These are phyloP conservation scores for Brassica rapa DNA, from an alignment of 345 rosid genomes.

Conservation along the genomic window DNA sequence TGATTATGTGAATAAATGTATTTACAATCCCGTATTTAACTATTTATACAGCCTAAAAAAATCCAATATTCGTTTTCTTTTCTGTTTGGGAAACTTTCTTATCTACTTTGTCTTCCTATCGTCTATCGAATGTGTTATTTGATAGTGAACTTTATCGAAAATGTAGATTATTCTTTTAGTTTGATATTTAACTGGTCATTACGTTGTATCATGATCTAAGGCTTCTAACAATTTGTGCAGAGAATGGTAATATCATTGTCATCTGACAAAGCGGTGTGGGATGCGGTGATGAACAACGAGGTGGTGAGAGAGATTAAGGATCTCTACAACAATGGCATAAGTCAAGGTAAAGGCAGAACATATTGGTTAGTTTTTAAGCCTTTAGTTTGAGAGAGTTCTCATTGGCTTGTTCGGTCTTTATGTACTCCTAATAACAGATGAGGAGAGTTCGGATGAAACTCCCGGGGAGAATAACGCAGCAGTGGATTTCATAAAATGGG, in stretches of 20 bases:
- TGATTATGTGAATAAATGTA: no score
- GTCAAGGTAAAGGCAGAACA: constrained; percentile 26
- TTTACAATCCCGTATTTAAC: no score
- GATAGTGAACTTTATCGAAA: no score
- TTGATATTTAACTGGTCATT: not conserved
- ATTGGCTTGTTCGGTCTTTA: not conserved
- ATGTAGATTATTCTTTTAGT: not conserved
- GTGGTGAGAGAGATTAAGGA: constrained; percentile 73
- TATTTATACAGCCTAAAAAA: no score
- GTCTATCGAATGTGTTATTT: no score
- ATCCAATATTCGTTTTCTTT: no score
- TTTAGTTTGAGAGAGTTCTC: not conserved
- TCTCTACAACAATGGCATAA: constrained; percentile 55
- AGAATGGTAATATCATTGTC: constrained; percentile 85
- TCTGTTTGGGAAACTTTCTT: no score
- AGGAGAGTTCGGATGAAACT: constrained; percentile 47
- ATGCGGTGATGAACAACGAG: constrained; percentile 82
- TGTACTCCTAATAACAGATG: constrained; percentile 10
- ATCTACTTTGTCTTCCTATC: no score
- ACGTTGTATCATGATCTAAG: not conserved
- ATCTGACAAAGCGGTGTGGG: constrained; percentile 87
- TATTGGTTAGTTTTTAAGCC: not conserved
- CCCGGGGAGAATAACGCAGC: constrained; percentile 44
- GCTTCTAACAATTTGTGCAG: constrained; percentile 41
- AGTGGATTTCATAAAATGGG: constrained; percentile 53